Base-by-base conservation (phyloP, 2,329 filamentous ascomycete species). In the Thelonectria rubi region DNA sequence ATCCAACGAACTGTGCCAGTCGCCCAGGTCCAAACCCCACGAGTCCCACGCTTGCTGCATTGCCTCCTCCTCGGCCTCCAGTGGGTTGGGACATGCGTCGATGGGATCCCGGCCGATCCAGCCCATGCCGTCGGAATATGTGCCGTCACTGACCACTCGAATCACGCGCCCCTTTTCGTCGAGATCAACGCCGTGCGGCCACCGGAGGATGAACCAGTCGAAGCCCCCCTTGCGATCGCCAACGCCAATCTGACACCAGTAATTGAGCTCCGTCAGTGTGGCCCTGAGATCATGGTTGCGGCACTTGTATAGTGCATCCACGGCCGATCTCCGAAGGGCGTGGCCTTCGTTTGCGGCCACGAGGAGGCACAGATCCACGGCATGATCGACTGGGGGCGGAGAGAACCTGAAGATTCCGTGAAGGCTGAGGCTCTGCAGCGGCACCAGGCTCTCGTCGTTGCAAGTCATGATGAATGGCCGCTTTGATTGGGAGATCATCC, bases 241-340 rank as follows among this genome's bases (percentile, higher is more conserved):
- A 10, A 99, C 88, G 0, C 91, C 93, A 77, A 98, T 93, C 75
- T 99, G 95, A 74, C 96, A 99, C 94, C 94, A 99, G 74, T 96
- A 95, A 74, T 97, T 90, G 26, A 99, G 84, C 63, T 98, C 93
- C 58, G 85, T 88, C 50, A 99, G 87, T 2, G 90, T 89, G 20
- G 90, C 92, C 56, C 95, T 88, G 12, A 99, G 79, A 74, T 99
- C 95, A 26, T 84, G 78, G 2, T 83, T 75, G 55, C 91, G 90
- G 14, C 87, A 86, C 55, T 84, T 81, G 71, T 93, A 97, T 2
- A 99, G 82, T 7, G 85, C 80, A 53, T 84, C 81, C 0, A 97
- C 84, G 0, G 92, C 87, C 24, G 85, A 75, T 42, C 92, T 85
- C 40, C 83, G 78, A 12, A 99, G 79, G 1, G 92, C 79, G 76